Evolutionary conservation across 106 monocot genomes (phyloP), one percentile per base, ranked within the genome.

Genomic region (Vanilla planifolia): DNA sequence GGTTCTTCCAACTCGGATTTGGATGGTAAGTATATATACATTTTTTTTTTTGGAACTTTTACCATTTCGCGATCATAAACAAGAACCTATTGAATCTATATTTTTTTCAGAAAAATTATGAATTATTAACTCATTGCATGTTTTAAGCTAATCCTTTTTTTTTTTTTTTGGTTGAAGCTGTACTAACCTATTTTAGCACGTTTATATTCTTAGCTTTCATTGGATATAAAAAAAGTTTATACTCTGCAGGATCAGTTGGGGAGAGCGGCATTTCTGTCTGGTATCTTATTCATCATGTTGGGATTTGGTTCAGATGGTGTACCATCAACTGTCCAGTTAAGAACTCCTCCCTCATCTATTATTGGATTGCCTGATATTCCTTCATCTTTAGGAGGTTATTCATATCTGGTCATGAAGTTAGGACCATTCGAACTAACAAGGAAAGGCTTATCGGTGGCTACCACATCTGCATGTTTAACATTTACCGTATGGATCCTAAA

Each of bases 351-450:
- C 24, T 42, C 79, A 24, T 82, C 76, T 47, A 33, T 92, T 53
- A 61, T 66, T 43, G 98, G 88, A 65, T 70, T 98, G 48, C 71
- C 91, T 19, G 62, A 61, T 60, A 33, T 98, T 70, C 92, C 92
- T 66, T 67, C 79, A 60, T 91, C 98, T 8, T 60, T 92, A 57
- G 47, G 45, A 73, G 84, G 85, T 41, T 98, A 98, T 78, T 98
- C 91, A 67, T 98, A 98, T 77, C 65, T 76, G 34, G 70, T 98
- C 50, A 67, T 85, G 74, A 98, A 92, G 79, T 60, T 98, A 51
- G 98, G 98, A 20, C 98, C 98, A 5, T 63, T 98, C 39, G 79
- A 88, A 36, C 74, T 98, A 61, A 92, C 98, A 70, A 88, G 98
- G 74, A 98, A 98, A 82, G 98, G 92, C 57, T 74, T 98, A 40